Evolutionary conservation across 352 stramenopile genomes (phyloP).

Genomic region (Globisporangium acanthophoron): DNA sequence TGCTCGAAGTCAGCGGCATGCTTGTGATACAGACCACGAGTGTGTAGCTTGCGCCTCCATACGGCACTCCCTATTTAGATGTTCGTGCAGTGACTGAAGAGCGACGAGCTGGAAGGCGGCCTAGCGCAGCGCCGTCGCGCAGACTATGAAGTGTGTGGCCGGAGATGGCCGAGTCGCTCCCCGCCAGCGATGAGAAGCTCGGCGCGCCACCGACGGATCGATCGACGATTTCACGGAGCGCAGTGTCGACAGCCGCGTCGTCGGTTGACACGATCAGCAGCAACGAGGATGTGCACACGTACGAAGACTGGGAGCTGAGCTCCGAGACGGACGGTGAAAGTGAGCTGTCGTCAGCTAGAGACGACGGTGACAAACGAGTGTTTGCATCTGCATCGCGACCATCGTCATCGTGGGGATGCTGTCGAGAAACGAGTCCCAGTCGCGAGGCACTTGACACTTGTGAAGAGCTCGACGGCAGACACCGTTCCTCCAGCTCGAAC

Average conservation of each 20-base stretch:
- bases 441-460: not conserved
- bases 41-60: no score
- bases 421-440: no score
- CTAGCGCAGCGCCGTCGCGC: no score
- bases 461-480: not conserved
- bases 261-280: slow-evolving; percentile 35
- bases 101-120: no score
- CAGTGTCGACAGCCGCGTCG: slow-evolving; percentile 23
- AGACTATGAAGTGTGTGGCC: not conserved
- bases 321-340: not conserved
- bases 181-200: not conserved
- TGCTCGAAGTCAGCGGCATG: no score
- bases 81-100: no score
- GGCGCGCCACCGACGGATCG: not conserved
- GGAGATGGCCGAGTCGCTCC: not conserved
- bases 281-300: slow-evolving; percentile 27
- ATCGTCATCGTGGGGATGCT: not conserved
- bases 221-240: slow-evolving; percentile 1
- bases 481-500: not conserved
- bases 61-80: no score
- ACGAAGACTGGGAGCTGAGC: slow-evolving; percentile 33
- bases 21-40: no score
- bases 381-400: not conserved
- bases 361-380: not conserved
- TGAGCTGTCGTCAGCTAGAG: not conserved